A percentile compares a stretch with the other conserved stretches of the same genome.
phyloP scores from a whole-genome alignment of 2,329 filamentous ascomycete species.

The Hirsutella thompsonii region DNA sequence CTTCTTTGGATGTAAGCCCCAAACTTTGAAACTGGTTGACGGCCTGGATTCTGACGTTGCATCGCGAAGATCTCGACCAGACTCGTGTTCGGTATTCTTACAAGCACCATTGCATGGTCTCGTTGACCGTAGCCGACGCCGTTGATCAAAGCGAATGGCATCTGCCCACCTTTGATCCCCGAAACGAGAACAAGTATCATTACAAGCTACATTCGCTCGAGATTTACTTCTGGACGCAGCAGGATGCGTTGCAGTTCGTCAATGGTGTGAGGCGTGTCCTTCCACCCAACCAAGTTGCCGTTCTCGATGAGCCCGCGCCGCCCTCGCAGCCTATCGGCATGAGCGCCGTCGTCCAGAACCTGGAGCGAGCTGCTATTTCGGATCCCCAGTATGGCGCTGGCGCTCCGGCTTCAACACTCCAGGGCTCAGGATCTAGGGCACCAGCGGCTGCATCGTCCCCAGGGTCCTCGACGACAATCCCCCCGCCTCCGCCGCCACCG shows the following conservation, averaged over 20 bases:
- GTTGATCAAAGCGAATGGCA: conserved; percentile 55
- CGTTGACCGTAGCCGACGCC: conserved; percentile 46
- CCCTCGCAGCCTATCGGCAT: conserved; percentile 35
- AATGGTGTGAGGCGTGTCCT: conserved; percentile 54
- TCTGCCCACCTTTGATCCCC: conserved; percentile 57
- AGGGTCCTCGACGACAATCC: background rate
- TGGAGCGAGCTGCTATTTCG: conserved; percentile 59
- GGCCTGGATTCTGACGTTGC: background rate
- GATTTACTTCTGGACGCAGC: conserved; percentile 67
- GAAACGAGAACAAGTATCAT: conserved; percentile 66
- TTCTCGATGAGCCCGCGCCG: conserved; percentile 50
- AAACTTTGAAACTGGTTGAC: background rate
- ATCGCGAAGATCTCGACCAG: conserved; percentile 47
- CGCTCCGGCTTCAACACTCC: conserved; percentile 8
- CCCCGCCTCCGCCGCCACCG: conserved; percentile 15
- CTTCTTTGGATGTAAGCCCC: conserved; percentile 58
- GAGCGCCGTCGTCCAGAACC: conserved; percentile 59
- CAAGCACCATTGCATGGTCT: conserved; percentile 60
- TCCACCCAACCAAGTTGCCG: conserved; percentile 44
- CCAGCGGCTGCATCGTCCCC: conserved; percentile 5
- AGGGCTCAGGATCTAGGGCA: conserved; percentile 6
- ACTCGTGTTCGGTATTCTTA: conserved; percentile 57
- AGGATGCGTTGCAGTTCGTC: conserved; percentile 58
- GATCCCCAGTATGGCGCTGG: conserved; percentile 34
- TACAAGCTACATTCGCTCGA: conserved; percentile 66